Conservation (phyloP, 192 early-diverging fungal species). For the Linderina pennispora region DNA sequence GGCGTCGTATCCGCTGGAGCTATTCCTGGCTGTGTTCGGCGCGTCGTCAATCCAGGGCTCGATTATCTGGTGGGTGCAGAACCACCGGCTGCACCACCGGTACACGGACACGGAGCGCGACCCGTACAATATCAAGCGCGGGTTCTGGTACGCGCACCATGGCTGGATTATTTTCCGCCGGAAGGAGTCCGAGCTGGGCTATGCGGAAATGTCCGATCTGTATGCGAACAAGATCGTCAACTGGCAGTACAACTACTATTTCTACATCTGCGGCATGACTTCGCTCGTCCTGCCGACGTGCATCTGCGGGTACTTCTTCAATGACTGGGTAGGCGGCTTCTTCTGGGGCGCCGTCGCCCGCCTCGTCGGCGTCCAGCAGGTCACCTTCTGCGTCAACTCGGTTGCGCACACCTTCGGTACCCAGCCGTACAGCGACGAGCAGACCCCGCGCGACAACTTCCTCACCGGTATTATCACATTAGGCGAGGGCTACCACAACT, state of each 20-base stretch:
- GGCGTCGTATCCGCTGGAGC: slow-evolving; percentile 52
- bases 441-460: slow-evolving; percentile 81
- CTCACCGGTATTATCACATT: slow-evolving; percentile 69
- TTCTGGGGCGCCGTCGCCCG: slow-evolving; percentile 76
- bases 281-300: slow-evolving; percentile 74
- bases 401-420: slow-evolving; percentile 76
- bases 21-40: slow-evolving; percentile 55
- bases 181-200: slow-evolving; percentile 61
- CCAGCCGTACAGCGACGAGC: slow-evolving; percentile 70
- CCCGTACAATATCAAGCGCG: slow-evolving; percentile 76
- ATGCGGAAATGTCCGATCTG: slow-evolving; percentile 76
- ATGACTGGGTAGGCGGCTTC: slow-evolving; percentile 74
- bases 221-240: slow-evolving; percentile 63
- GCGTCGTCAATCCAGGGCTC: slow-evolving; percentile 73
- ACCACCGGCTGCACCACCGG: slow-evolving; percentile 80
- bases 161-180: slow-evolving; percentile 79
- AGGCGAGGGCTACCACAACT: slow-evolving; percentile 83
- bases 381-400: slow-evolving; percentile 84
- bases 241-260: slow-evolving; percentile 73
- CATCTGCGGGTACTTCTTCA: slow-evolving; percentile 74
- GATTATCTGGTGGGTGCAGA: slow-evolving; percentile 79
- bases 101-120: slow-evolving; percentile 83
- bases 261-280: slow-evolving; percentile 62
- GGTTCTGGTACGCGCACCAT: slow-evolving; percentile 76
- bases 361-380: slow-evolving; percentile 76